Evolutionary conservation across 495 filamentous ascomycete genomes (phyloP), one percentile per base, ranked within the genome.

Genomic region (Penicillium dipodomyicola): DNA sequence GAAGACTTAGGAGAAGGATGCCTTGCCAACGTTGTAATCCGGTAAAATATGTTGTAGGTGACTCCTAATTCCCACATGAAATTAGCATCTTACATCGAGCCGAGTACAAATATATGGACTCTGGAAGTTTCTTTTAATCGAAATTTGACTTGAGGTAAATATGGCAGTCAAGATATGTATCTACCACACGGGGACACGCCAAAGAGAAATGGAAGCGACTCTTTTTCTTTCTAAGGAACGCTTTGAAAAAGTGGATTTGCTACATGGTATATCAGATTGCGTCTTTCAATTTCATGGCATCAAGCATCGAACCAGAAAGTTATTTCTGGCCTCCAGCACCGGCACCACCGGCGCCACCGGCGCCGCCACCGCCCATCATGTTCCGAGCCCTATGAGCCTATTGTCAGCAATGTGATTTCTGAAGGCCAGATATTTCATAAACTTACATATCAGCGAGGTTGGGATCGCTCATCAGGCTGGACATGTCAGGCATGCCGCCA

Each of bases 361-460:
- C 63, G 61, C 71, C 70, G 12, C 75, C 75, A 56, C 80, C 83
- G 22, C 88, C 88, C 88, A 91, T 91, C 72, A 92, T 80, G 59
- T 86, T 90, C 57, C 83, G 79, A 41, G 89, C 89, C 87, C 87
- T 90, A 54, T 25, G 44, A 41, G 17, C n/a, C 41, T 56, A 30
- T 10, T 23, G 23, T 65, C 65, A 60, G 63, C 57, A 49, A 61
- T 15, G 5, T 5, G 6, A 41, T 25, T 46, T 46, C 15, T 0
- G 17, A 19, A 39, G 14, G 9, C 22, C 0, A 15, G 9, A 37
- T 29, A 25, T 29, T 35, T 1, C 15, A 20, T 20, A 41, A 40
- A 82, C 90, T 89, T 77, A 96, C 93, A 97, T 91, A 42, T 97
- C 91, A 10, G 90, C 90, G 73, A 98, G 84, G 69, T 66, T 88